A percentile compares a stretch with the other conserved stretches of the same genome.
These are phyloP conservation scores for Globisporangium megalacanthum DNA, from an alignment of 352 stramenopile genomes.

Conservation along the genomic window DNA sequence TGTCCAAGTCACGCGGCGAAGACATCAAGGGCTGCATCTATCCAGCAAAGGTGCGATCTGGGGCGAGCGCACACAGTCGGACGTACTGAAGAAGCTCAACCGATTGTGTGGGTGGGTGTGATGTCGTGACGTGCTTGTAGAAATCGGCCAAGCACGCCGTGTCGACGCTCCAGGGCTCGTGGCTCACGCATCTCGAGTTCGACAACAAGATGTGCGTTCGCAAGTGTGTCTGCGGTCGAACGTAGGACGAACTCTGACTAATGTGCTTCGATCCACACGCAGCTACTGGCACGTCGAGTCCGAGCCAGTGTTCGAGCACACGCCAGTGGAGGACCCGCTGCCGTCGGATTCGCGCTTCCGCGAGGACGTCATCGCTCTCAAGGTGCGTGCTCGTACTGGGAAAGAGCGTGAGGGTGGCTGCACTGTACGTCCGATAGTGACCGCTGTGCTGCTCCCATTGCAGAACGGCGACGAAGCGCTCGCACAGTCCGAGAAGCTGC, in stretches of 20 bases:
- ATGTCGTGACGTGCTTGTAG: constrained; percentile 8
- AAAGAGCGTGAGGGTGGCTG: no score
- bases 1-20: constrained; percentile 56
- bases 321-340: constrained; percentile 31
- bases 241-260: constrained; percentile 1
- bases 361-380: constrained; percentile 55
- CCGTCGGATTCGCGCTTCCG: constrained; percentile 59
- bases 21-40: constrained; percentile 72
- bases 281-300: constrained; percentile 73
- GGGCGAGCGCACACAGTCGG: background rate
- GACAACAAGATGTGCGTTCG: constrained; percentile 49
- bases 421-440: background rate
- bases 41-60: constrained; percentile 34
- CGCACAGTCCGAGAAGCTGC: constrained; percentile 62
- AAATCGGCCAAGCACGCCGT: constrained; percentile 41
- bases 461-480: constrained; percentile 46
- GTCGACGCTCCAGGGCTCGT: constrained; percentile 50
- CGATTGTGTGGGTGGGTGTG: background rate
- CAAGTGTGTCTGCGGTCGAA: no score
- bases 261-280: background rate
- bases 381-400: constrained; percentile 18
- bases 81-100: background rate
- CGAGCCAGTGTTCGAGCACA: constrained; percentile 54
- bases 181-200: constrained; percentile 65
- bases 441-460: no score